Evolutionary conservation across 208 protist species (phyloP), one percentile per base, ranked within the genome.

Genomic region (Wallacemonas sp.): DNA sequence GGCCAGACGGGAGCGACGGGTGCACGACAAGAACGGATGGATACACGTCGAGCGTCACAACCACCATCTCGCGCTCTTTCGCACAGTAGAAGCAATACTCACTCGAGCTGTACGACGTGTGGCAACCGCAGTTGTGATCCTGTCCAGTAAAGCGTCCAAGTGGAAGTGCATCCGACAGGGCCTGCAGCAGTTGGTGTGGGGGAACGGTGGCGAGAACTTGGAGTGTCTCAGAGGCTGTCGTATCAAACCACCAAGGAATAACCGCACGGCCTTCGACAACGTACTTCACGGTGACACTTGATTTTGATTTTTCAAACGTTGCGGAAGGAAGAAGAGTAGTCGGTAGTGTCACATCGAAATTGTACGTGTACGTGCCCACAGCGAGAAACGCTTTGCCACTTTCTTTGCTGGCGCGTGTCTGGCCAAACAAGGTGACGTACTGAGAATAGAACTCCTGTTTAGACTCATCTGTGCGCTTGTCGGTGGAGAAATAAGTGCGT

Each of bases 231-330:
- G 47, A 12, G 24, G 47, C 30, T 24, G 47, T 55, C 17, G 21
- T 55, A 24, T 55, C 47, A 32, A 55, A 6, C 47, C 47, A 55
- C 47, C 47, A 55, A 24, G 47, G 47, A 32, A 55, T 29, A 8
- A 55, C 47, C 6, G 17, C 47, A 33, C 47, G 47, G 3, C 47
- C 47, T 17, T 55, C 47, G 5, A 55, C 19, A 3, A 24, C 30
- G 47, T 55, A 55, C 26, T 26, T 32, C 14, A 55, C 47, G 4
- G 9, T 26, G 6, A 9, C 6, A 9, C 19, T 17, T 6, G 9
- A 8, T 6, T 4, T 55, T 8, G 24, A 33, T 4, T 11, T 9
- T 17, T 55, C 47, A 6, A 32, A 33, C 47, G 24, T 55, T 26
- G 47, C 47, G 6, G 47, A 55, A 24, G 47, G 47, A 30, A 24